These are phyloP conservation scores for Vigna mungo DNA, from an alignment of 306 rosid genomes.

Conservation along the genomic window DNA sequence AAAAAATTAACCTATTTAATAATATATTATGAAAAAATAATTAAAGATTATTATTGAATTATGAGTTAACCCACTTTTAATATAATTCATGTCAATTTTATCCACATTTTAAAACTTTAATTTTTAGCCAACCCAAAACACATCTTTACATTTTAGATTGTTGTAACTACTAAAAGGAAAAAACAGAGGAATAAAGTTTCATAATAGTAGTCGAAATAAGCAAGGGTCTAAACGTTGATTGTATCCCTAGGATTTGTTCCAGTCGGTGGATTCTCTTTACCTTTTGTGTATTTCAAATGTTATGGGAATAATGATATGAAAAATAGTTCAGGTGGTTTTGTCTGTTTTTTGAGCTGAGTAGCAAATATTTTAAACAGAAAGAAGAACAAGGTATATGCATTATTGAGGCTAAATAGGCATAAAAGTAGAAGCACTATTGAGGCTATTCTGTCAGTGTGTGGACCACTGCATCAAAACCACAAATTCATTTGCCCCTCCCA, in stretches of 20 bases:
- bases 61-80: no score
- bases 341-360: not conserved
- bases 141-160: no score
- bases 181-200: not conserved
- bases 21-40: no score
- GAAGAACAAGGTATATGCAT: not conserved
- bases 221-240: constrained; percentile 16
- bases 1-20: no score
- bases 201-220: constrained; percentile 15
- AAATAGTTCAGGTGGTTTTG: not conserved
- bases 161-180: no score
- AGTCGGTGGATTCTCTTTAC: not conserved
- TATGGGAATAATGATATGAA: not conserved
- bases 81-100: no score
- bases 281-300: constrained; percentile 2
- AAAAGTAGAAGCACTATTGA: constrained; percentile 29
- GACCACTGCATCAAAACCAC: constrained; percentile 27
- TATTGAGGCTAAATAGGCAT: not conserved
- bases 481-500: constrained; percentile 29
- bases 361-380: not conserved
- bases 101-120: no score
- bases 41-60: no score
- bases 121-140: no score
- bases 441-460: constrained; percentile 12
- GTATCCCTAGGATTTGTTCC: not conserved